Conservation (phyloP, 768 basidiomycete genomes). For the Imleria badia region DNA sequence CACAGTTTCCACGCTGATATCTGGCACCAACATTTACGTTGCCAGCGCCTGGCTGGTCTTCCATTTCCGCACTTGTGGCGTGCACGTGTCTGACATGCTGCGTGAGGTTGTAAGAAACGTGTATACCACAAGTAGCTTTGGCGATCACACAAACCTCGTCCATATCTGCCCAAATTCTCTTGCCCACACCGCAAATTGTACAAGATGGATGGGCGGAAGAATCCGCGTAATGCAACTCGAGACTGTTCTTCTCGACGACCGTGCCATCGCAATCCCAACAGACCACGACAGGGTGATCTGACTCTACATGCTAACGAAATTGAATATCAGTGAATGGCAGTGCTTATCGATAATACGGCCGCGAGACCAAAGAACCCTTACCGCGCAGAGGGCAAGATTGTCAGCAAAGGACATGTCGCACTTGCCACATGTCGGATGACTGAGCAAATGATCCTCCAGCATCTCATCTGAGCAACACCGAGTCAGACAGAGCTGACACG, state of each 20-base stretch:
- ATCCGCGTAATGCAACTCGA: slow-evolving; percentile 25
- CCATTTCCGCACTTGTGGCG: slow-evolving; percentile 1
- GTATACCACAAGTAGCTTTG: neutral
- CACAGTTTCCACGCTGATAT: neutral
- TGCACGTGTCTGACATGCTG: slow-evolving; percentile 25
- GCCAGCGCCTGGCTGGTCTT: neutral
- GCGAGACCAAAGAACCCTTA: slow-evolving; percentile 6
- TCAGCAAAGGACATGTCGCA: slow-evolving; percentile 21
- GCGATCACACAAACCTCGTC: slow-evolving; percentile 18
- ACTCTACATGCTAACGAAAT: slow-evolving; percentile 22
- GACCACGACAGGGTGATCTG: slow-evolving; percentile 24
- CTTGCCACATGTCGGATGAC: slow-evolving; percentile 25
- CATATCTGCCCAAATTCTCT: slow-evolving; percentile 13
- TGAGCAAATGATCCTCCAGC: slow-evolving; percentile 25
- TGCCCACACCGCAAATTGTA: slow-evolving; percentile 17
- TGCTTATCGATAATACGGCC: neutral
- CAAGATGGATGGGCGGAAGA: slow-evolving; percentile 24
- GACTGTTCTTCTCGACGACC: slow-evolving; percentile 19
- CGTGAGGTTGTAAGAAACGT: slow-evolving; percentile 4
- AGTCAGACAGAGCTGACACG: slow-evolving; percentile 21
- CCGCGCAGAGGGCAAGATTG: slow-evolving; percentile 18
- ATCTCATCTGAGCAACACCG: slow-evolving; percentile 25
- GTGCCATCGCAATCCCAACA: slow-evolving; percentile 32
- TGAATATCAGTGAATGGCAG: neutral
- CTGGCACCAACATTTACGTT: slow-evolving; percentile 2